Evolutionary conservation across 371 early-diverging fungal species (phyloP).

Genomic region (Lichtheimia ramosa): DNA sequence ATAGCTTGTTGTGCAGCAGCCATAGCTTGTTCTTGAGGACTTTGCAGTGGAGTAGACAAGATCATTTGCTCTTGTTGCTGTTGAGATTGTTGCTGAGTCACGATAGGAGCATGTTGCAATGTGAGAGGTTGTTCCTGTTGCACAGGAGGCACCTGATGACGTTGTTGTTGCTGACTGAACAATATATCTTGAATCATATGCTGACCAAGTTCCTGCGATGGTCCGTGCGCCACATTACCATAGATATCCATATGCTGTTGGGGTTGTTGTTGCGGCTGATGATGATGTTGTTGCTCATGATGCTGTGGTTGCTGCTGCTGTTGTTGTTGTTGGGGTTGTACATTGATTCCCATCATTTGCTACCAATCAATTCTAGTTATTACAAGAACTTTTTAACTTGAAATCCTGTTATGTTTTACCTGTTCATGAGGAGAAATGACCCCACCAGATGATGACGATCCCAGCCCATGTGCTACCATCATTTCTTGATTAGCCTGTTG

Average conservation of each 20-base stretch:
- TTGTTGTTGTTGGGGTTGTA: background rate
- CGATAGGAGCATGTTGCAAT: background rate
- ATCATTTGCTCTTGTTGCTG: slow-evolving; percentile 4
- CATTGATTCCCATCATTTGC: slow-evolving; percentile 5
- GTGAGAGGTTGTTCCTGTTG: background rate
- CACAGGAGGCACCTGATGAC: background rate
- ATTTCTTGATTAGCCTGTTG: slow-evolving; percentile 2
- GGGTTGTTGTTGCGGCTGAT: slow-evolving; percentile 4
- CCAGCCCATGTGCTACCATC: slow-evolving; percentile 3
- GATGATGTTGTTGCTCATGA: slow-evolving; percentile 1
- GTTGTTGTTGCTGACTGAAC: slow-evolving; percentile 10
- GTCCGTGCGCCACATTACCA: slow-evolving; percentile 5
- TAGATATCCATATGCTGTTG: slow-evolving; percentile 6
- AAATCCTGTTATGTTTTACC: background rate
- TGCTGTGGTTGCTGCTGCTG: slow-evolving; percentile 4
- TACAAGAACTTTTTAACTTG: background rate
- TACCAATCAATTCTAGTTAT: background rate
- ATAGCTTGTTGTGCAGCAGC: slow-evolving; percentile 19
- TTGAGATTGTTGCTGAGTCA: slow-evolving; percentile 3
- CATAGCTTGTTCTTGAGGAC: slow-evolving; percentile 12
- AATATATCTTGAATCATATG: slow-evolving; percentile 16
- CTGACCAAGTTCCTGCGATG: slow-evolving; percentile 9
- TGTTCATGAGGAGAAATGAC: background rate
- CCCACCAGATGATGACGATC: background rate
- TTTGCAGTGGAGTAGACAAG: background rate